These are phyloP conservation scores for Lachnellula subtilissima DNA, from an alignment of 2,329 filamentous ascomycete genomes.

Conservation along the genomic window DNA sequence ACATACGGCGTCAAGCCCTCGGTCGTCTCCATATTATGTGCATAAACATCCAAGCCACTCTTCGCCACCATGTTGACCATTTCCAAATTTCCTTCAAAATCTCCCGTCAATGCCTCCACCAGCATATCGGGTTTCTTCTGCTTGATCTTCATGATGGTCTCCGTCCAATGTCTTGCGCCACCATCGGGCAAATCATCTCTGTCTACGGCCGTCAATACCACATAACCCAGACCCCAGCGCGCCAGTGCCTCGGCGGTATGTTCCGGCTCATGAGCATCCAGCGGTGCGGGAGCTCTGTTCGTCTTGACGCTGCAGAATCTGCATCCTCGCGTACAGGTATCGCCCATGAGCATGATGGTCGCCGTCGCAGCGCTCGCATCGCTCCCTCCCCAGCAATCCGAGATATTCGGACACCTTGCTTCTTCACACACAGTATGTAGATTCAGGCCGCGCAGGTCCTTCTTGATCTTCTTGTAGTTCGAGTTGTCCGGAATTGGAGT, in stretches of 20 bases:
- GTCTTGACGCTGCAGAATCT: conserved; percentile 98
- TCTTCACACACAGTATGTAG: conserved; percentile 98
- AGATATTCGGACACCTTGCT: conserved; percentile 94
- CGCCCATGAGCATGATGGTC: conserved; percentile 99
- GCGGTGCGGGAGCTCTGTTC: conserved; percentile 63
- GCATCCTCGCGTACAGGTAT: conserved; percentile 94
- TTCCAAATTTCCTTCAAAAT: conserved; percentile 79
- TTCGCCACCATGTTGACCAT: conserved; percentile 81
- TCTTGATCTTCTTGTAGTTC: conserved; percentile 93
- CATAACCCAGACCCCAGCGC: conserved; percentile 91
- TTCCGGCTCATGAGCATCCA: conserved; percentile 95
- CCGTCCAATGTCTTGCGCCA: conserved; percentile 83
- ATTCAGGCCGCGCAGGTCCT: conserved; percentile 81
- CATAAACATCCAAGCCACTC: conserved; percentile 91
- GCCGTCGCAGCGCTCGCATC: conserved; percentile 88
- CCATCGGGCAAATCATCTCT: conserved; percentile 88
- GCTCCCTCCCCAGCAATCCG: conserved; percentile 93
- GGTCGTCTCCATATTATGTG: conserved; percentile 94
- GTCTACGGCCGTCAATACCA: conserved; percentile 90
- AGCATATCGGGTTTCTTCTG: conserved; percentile 70
- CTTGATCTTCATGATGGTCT: conserved; percentile 94
- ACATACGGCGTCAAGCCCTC: conserved; percentile 87
- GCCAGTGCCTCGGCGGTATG: conserved; percentile 90
- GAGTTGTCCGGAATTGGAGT: conserved; percentile 81
- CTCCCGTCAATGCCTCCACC: conserved; percentile 81